Evolutionary conservation across 805 yeast genomes (phyloP), one percentile per base, ranked within the genome.

Genomic region (Nakazawaea molendinolei): DNA sequence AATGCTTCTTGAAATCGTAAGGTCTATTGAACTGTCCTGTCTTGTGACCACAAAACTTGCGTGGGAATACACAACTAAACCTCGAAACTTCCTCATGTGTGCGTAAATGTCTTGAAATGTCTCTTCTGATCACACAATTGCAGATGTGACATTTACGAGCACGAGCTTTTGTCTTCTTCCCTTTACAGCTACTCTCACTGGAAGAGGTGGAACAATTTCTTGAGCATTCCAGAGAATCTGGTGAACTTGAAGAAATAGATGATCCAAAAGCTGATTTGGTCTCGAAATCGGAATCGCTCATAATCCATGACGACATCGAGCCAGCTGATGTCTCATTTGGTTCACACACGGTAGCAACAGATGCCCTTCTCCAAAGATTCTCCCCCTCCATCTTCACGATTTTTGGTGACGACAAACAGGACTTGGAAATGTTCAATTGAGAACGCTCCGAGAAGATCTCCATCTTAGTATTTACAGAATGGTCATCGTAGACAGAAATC

Each of bases 1-100:
- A 53, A 49, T 78, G 86, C 48, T 78, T 78, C 49, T 78, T 78
- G 60, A 62, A 76, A 51, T 78, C 86, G 51, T 78, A 78, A 5
- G 80, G 81, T 33, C 86, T 60, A 55, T 78, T 78, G 58, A 78
- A 78, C 47, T 63, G 71, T 20, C 82, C 78, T 10, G 76, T 64
- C 47, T 69, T 74, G 50, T 77, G 84, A 3, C 66, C 55, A 49
- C 85, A 78, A 30, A 56, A 55, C n/a, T 57, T 57, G 33, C 67
- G 60, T 7, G 83, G 83, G 46, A 66, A 77, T 13, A 71, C 63
- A 50, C 86, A 78, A 23, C 55, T 63, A 50, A 78, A 78, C 24
- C 83, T 56, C 5, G 79, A 65, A 13, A 66, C 70, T 8, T 60
- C 55, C 47, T 74, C 76, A 53, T 78, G 85, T 2, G 77, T 78